Evolutionary conservation across 176 grass and related monocot genomes (phyloP).

Genomic region (Aegilops longissima): DNA sequence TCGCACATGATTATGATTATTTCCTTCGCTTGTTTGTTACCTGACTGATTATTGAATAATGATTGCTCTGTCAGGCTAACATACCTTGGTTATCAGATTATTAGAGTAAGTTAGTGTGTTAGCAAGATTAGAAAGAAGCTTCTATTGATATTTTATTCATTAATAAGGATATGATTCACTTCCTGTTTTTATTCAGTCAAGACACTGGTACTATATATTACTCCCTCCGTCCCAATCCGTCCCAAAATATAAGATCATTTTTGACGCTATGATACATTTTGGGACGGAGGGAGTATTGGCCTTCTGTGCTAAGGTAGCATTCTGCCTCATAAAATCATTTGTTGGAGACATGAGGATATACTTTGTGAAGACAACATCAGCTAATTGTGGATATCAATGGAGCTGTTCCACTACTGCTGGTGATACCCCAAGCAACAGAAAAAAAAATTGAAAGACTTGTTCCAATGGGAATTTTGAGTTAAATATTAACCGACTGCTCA

Average conservation of each 20-base stretch:
- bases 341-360: not conserved
- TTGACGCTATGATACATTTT: too few species aligned
- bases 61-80: slow-evolving; percentile 12
- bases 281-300: not conserved
- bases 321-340: not conserved
- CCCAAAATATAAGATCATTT: too few species aligned
- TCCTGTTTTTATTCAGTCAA: slow-evolving; percentile 8
- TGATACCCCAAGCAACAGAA: not conserved
- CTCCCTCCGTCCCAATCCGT: too few species aligned
- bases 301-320: slow-evolving; percentile 13
- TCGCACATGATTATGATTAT: slow-evolving; percentile 2
- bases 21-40: slow-evolving; percentile 19
- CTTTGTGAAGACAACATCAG: not conserved
- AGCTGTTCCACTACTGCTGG: slow-evolving; percentile 3
- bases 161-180: not conserved
- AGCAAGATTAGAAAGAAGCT: slow-evolving; percentile 8
- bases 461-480: not conserved
- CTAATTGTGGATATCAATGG: slow-evolving; percentile 15
- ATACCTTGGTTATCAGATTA: slow-evolving; percentile 15
- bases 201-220: not conserved
- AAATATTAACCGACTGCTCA: slow-evolving; percentile 14
- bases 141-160: not conserved
- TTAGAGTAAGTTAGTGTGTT: not conserved
- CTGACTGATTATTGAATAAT: not conserved
- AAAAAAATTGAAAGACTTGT: not conserved